These are phyloP conservation scores for Pinus albicaulis DNA, from an alignment of 75 land plant genomes.

Conservation along the genomic window DNA sequence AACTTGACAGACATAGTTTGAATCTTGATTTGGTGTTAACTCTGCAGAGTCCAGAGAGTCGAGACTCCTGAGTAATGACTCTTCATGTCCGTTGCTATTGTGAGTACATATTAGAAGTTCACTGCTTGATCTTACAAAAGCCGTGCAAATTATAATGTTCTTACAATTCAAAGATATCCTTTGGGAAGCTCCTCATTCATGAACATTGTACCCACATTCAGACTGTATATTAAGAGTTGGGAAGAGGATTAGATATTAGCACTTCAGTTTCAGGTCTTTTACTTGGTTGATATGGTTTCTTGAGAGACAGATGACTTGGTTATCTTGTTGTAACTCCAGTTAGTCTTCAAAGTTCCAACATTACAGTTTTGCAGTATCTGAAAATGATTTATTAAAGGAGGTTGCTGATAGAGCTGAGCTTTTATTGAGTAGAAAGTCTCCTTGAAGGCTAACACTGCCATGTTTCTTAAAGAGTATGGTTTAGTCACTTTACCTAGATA, in stretches of 20 bases:
- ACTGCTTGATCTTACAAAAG: not conserved
- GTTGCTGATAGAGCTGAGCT: not conserved
- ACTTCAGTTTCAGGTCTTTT: not conserved
- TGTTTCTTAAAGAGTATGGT: not conserved
- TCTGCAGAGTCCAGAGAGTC: not conserved
- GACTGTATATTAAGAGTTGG: not conserved
- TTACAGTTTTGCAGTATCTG: constrained; percentile 10
- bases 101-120: not conserved
- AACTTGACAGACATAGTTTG: not conserved
- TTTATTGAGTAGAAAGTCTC: not conserved
- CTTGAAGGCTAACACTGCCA: not conserved
- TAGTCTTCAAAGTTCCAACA: constrained; percentile 1
- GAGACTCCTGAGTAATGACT: not conserved
- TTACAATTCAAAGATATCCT: not conserved
- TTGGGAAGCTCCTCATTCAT: not conserved
- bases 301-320: not conserved
- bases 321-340: not conserved
- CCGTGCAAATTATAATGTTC: not conserved
- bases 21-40: not conserved
- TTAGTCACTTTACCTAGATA: not conserved
- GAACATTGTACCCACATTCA: not conserved
- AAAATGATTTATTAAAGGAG: constrained; percentile 6
- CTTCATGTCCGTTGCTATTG: not conserved
- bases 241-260: constrained; percentile 4
- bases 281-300: not conserved